Evolutionary conservation across 1,284 basidiomycete species (phyloP), one percentile per base, ranked within the genome.

Genomic region (Ustilago nuda): DNA sequence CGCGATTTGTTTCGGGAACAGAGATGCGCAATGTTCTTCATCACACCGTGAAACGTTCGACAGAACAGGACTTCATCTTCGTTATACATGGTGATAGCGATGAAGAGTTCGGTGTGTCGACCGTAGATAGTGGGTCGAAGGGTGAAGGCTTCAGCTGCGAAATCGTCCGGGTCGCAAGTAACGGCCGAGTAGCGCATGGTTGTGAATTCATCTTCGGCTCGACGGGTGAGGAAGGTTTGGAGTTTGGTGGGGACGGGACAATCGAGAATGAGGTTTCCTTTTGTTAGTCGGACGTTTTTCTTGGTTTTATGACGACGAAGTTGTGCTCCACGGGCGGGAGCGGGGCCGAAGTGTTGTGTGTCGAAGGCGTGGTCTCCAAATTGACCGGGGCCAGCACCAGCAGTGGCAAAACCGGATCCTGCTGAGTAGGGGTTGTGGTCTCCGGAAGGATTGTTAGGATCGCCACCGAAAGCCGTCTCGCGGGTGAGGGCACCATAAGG

Each of bases 31-130:
- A 82, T 84, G 80, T 82, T 80, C 75, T 83, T 89, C 95, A 98
- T 98, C 13, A 99, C 94, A 4, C 95, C 96, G 86, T 98, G 94
- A 79, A 99, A 87, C 1, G 97, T 99, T 53, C 96, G 89, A 84
- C 94, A 94, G 86, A 99, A 96, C 12, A 98, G 68, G 36, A 94
- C 88, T 80, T 98, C 96, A 84, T 98, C 92, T 87, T 98, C 97
- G 78, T 95, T 96, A 80, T 78, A 79, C 94, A 98, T 95, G 23
- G 96, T 98, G 83, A 98, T 93, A 72, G 74, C 79, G 52, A 84
- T 85, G 87, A 97, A 94, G 54, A 99, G 86, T 75, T 99, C 97
- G 1, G 95, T 99, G 72, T 92, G 90, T 48, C 95, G 89, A 2
- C 91, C 90, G 79, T 88, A 90, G 80, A 92, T 89, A 79, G 92